Evolutionary conservation across 106 monocot genomes (phyloP), one percentile per base, ranked within the genome.

Genomic region (Acanthochlamys bracteata): DNA sequence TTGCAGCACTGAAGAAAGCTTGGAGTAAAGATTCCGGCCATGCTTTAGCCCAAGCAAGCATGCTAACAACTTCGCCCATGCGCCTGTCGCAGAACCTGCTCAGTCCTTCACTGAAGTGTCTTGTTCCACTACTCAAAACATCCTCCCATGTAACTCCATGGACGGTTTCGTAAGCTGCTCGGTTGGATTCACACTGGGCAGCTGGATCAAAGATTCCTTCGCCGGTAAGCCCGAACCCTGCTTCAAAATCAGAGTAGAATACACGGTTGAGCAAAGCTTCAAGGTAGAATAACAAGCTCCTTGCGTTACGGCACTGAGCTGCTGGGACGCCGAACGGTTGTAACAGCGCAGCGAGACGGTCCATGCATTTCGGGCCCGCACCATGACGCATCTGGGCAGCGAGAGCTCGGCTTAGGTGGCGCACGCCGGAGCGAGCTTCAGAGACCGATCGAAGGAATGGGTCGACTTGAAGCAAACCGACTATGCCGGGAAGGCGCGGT

Each of bases 1-100:
- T 90, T 2, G 95, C 84, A 2, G 87, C 95, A 4, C 47, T 74
- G 57, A 95, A 95, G 80, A 95, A 95, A 0, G 90, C 95, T 74
- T 84, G 84, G 64, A 95, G 71, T 17, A 95, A 67, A 27, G 62
- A 45, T 70, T 95, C 95, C 14, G 90, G 84, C 95, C 95, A 95
- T 4, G 78, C 73, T 59, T 73, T 67, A 7, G 63, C 43, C 68
- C 86, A 83, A 14, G 78, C 84, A 49, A 81, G 60, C 65, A 63
- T 66, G 15, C 49, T 76, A 14, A 77, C 87, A 47, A 95, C 79
- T 52, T 86, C 84, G 66, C 87, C 82, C 95, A 95, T 95, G 70
- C 80, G 81, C 60, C 76, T 41, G 71, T 95, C 95, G 69, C 95
- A 95, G 66, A 95, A 95, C 58, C 71, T 66, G 69, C 95, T 95